Evolutionary conservation across 805 yeast species (phyloP).

Genomic region (Saturnispora bothae): DNA sequence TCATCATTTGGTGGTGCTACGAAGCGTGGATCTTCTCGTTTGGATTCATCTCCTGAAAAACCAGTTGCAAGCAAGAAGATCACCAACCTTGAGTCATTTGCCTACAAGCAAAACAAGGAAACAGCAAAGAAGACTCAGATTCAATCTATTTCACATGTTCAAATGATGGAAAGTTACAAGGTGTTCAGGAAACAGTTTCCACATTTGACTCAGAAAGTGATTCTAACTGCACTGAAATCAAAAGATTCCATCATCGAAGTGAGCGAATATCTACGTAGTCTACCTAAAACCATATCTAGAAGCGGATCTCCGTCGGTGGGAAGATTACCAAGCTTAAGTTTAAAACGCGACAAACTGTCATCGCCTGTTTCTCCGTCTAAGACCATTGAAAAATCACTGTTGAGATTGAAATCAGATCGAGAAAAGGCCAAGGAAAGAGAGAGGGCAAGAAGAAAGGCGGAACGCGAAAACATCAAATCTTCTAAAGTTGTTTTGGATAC

Average conservation of each 20-base stretch:
- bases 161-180: conserved; percentile 17
- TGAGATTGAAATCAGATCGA: neutral
- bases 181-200: conserved; percentile 27
- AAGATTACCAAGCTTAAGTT: conserved; percentile 9
- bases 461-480: conserved; percentile 18
- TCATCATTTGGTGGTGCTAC: too few relatives aligned
- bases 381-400: conserved; percentile 13
- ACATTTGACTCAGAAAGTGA: conserved; percentile 20
- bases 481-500: conserved; percentile 19
- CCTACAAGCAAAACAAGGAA: conserved; percentile 20
- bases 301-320: too few relatives aligned
- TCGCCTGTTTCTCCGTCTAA: conserved; percentile 7
- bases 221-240: conserved; percentile 24
- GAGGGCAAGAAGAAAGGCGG: conserved; percentile 11
- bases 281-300: conserved; percentile 12
- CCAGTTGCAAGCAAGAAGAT: conserved; percentile 19
- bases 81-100: conserved; percentile 30
- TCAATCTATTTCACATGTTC: neutral
- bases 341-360: too few relatives aligned
- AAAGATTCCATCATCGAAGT: conserved; percentile 26
- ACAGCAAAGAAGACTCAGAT: neutral
- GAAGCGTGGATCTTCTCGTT: too few relatives aligned
- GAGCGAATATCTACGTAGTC: conserved; percentile 18
- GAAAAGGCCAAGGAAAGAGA: conserved; percentile 1
- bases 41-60: conserved; percentile 15